A percentile compares a stretch with the other conserved stretches of the same genome.
Conservation (phyloP, 768 basidiomycete species). For the Tephrocybe sp. region DNA sequence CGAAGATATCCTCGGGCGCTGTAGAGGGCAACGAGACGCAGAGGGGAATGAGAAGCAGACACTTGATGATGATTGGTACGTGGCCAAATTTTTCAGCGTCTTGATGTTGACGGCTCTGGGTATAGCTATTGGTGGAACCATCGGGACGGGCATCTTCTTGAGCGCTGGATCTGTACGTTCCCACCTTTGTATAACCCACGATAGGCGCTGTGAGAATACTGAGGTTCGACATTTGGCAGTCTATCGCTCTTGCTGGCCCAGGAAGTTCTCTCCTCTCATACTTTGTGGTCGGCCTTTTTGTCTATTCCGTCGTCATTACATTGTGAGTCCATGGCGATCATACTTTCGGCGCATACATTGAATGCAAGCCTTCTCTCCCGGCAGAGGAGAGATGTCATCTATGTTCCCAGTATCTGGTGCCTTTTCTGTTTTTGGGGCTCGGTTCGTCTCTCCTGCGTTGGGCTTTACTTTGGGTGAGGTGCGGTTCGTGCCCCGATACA, state of each 20-base stretch:
- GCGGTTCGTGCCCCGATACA: neutral
- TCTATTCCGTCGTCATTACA: conserved; percentile 60
- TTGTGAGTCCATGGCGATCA: conserved; percentile 30
- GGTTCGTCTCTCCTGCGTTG: conserved; percentile 59
- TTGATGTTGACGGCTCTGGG: neutral
- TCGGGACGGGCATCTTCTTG: conserved; percentile 61
- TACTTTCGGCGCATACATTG: neutral
- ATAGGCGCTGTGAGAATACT: neutral
- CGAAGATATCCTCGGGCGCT: conserved; percentile 7
- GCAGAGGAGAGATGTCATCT: conserved; percentile 63
- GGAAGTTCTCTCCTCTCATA: conserved; percentile 63
- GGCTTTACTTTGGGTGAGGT: conserved; percentile 55
- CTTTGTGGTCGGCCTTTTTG: conserved; percentile 55
- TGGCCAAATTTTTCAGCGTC: neutral
- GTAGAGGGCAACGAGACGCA: conserved; percentile 22
- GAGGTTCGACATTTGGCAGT: conserved; percentile 22
- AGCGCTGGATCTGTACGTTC: conserved; percentile 50
- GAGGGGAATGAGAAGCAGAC: conserved; percentile 28
- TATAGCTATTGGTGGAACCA: conserved; percentile 53
- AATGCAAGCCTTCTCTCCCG: neutral
- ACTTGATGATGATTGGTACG: conserved; percentile 32
- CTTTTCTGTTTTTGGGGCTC: conserved; percentile 54
- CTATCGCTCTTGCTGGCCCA: conserved; percentile 56
- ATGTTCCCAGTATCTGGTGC: conserved; percentile 62
- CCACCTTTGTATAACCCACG: too few relatives aligned